Base-by-base conservation (phyloP, 164 flowering plant genomes). In the Piper betle region DNA sequence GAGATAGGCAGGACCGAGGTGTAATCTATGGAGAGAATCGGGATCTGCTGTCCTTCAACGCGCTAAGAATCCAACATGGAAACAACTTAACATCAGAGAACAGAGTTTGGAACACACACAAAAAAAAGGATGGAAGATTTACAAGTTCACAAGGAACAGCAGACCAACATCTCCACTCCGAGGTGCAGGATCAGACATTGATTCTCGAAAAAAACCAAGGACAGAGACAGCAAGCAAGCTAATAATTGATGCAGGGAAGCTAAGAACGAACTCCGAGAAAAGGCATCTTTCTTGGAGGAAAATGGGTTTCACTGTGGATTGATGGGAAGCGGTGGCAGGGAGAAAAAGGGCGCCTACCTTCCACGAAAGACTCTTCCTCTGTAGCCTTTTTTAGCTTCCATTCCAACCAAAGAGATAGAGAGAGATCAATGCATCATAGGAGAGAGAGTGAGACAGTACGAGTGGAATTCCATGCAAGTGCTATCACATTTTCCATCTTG, bases 301-400 rank as follows among this genome's bases (percentile, higher is more conserved):
- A n/a, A n/a, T 39, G 33, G 3, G 70, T 43, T 43, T 15, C 12
- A 15, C 39, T 37, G 64, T 53, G 38, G 37, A 50, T 38, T 63
- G 37, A 60, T 42, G 56, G 54, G 50, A 41, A 40, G 53, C n/a
- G 55, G 52, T 39, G 4, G 39, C 16, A 25, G 4, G 53, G 16
- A 17, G n/a, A n/a, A n/a, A n/a, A n/a, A n/a, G n/a, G n/a, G 19
- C 12, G 20, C 64, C 56, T 16, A 7, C 43, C 37, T 48, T 58
- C 61, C 67, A 64, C 60, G 64, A 46, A 39, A 55, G 58, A 64
- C 61, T 58, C 54, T 64, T 64, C 63, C 9, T 41, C 9, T 41
- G 52, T 53, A 15, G 52, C 19, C 43, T 41, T 53, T 63, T 62
- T 67, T 61, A 61, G 65, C 46, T 39, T 38, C 38, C 2, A 4